Evolutionary conservation across 768 basidiomycete genomes (phyloP).

Genomic region (Lactifluus hygrophoroides): DNA sequence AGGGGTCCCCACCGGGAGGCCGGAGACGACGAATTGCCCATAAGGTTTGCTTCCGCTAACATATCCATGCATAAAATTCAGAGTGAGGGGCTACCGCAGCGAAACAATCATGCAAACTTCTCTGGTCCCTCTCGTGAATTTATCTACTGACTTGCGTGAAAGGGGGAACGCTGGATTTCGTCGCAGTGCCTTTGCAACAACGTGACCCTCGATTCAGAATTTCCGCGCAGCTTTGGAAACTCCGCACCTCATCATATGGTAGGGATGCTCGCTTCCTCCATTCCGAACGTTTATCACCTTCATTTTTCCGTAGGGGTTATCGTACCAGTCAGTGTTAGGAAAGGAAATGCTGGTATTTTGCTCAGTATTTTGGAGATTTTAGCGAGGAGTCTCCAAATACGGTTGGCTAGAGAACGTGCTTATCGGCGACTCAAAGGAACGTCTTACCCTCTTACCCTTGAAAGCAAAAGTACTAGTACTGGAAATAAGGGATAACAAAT

Average conservation of each 20-base stretch:
- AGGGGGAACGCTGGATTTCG: neutral
- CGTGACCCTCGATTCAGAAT: neutral
- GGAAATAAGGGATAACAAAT: neutral
- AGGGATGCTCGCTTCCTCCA: neutral
- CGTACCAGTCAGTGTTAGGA: too few relatives aligned
- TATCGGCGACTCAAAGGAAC: neutral
- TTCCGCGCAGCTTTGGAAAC: neutral
- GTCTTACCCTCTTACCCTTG: too few relatives aligned
- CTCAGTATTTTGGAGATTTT: too few relatives aligned
- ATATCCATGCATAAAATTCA: slow-evolving; percentile 20
- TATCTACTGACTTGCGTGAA: neutral
- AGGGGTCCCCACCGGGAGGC: slow-evolving; percentile 13
- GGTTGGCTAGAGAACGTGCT: slow-evolving; percentile 4
- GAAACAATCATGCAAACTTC: neutral
- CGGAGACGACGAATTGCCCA: slow-evolving; percentile 17
- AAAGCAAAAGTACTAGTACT: too few relatives aligned
- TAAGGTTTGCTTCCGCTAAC: slow-evolving; percentile 32
- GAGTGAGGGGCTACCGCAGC: slow-evolving; percentile 20
- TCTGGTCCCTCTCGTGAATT: neutral
- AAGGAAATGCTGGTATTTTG: neutral
- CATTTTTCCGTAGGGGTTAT: too few relatives aligned
- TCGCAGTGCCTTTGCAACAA: neutral
- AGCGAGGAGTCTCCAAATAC: slow-evolving; percentile 11
- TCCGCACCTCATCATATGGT: neutral
- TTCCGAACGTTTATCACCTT: neutral